Conservation (phyloP, 2,329 filamentous ascomycete genomes). For the Bipolaris cookei region DNA sequence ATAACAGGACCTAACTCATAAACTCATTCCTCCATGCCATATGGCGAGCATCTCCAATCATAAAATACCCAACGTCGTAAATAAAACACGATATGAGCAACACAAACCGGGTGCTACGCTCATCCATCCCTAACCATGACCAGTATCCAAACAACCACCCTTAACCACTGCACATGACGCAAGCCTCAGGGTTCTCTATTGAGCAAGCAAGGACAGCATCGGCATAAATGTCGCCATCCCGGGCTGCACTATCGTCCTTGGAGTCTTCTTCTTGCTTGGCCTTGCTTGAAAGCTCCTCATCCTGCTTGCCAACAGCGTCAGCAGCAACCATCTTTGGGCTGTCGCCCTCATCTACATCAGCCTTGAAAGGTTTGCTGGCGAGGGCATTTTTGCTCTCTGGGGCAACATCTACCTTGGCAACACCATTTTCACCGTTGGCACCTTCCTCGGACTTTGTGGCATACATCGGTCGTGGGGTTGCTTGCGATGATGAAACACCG, state of each 20-base stretch:
- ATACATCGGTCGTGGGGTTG: conserved; percentile 70
- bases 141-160: background rate
- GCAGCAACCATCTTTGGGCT: conserved; percentile 79
- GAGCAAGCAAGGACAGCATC: conserved; percentile 91
- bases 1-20: conserved; percentile 21
- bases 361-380: conserved; percentile 73
- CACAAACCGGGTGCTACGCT: background rate
- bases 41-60: conserved; percentile 13
- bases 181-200: conserved; percentile 95
- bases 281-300: conserved; percentile 68
- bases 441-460: conserved; percentile 57
- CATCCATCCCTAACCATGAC: background rate
- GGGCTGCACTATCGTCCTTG: conserved; percentile 71
- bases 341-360: conserved; percentile 76
- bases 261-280: conserved; percentile 74
- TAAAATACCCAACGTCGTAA: conserved; percentile 5
- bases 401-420: conserved; percentile 72
- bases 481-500: conserved; percentile 51
- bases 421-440: conserved; percentile 60
- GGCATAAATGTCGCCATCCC: conserved; percentile 93
- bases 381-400: conserved; percentile 62
- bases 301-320: conserved; percentile 67
- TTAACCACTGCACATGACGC: conserved; percentile 96
- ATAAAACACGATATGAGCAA: background rate
- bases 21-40: conserved; percentile 31